These are phyloP conservation scores for Agapanthus africanus DNA, from an alignment of 106 monocot species.

Conservation along the genomic window DNA sequence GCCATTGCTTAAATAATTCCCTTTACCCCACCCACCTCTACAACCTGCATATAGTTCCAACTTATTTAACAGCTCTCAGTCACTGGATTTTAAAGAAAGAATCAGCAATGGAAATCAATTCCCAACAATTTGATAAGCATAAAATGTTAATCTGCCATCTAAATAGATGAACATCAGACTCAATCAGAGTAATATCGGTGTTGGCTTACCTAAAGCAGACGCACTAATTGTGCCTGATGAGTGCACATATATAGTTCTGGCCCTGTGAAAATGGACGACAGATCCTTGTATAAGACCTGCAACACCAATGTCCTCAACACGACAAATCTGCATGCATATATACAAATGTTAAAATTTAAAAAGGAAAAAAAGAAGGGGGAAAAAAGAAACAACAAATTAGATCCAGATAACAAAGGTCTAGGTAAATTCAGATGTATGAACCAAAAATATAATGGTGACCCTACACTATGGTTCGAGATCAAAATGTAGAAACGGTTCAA, in stretches of 20 bases:
- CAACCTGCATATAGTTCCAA: constrained; percentile 50
- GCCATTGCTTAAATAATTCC: constrained; percentile 50
- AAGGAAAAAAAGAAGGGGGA: neutral
- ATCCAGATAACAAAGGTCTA: neutral
- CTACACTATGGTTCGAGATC: neutral
- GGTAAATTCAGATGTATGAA: constrained; percentile 1
- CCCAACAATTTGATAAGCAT: neutral
- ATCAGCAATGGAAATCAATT: neutral
- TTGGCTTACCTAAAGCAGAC: constrained; percentile 85
- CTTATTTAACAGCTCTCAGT: neutral
- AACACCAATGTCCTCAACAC: constrained; percentile 95
- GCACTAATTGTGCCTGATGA: constrained; percentile 66
- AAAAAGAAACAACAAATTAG: neutral
- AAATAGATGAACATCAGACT: neutral
- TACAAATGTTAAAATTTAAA: constrained; percentile 4
- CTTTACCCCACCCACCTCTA: constrained; percentile 79
- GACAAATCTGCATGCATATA: constrained; percentile 67
- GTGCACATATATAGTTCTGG: constrained; percentile 77
- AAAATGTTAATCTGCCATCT: neutral
- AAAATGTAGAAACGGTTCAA: neutral
- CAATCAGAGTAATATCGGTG: neutral
- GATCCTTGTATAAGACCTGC: constrained; percentile 78
- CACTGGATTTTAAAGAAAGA: neutral
- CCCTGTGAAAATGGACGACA: constrained; percentile 86
- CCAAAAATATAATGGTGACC: neutral